Percentiles rank a stretch among this genome's conserved stretches.
These are phyloP conservation scores for Plasmodium billcollinsi DNA, from an alignment of 169 alveolate genomes.

Conservation along the genomic window DNA sequence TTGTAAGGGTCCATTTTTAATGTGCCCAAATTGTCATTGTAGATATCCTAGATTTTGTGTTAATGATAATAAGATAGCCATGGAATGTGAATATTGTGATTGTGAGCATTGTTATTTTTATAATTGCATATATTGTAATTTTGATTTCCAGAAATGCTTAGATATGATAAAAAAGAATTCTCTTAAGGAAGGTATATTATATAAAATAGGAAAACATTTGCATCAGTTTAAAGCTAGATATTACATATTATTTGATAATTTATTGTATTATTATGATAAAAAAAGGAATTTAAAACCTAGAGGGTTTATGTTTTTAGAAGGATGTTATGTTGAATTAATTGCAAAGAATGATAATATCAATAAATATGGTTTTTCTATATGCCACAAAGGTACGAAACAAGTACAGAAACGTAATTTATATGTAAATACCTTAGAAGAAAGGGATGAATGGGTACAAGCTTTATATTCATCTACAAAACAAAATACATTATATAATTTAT, in stretches of 20 bases:
- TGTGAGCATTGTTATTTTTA: conserved; percentile 64
- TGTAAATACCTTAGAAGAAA: conserved; percentile 82
- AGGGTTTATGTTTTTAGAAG: conserved; percentile 92
- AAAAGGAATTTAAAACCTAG: conserved; percentile 85
- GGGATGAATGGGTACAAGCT: conserved; percentile 89
- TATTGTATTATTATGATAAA: conserved; percentile 87
- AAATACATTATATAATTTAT: conserved; percentile 85
- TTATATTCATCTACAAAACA: conserved; percentile 89
- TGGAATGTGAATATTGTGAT: conserved; percentile 84
- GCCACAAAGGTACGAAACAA: conserved; percentile 83
- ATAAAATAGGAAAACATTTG: conserved; percentile 87
- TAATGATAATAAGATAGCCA: conserved; percentile 78
- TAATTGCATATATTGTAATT: conserved; percentile 77
- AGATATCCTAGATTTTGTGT: conserved; percentile 81
- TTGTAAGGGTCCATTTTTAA: conserved; percentile 84
- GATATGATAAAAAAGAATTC: conserved; percentile 78
- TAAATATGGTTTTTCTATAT: conserved; percentile 85
- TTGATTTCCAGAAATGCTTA: conserved; percentile 79
- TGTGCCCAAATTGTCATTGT: conserved; percentile 87
- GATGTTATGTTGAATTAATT: conserved; percentile 88
- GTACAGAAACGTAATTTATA: conserved; percentile 82
- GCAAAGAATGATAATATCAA: conserved; percentile 31
- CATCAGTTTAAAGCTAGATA: conserved; percentile 88
- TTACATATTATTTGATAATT: conserved; percentile 87
- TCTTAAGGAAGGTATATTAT: conserved; percentile 87